Percentiles rank a stretch among this genome's conserved stretches.
These are phyloP conservation scores for Fraxinus excelsior DNA, from an alignment of 257 asterid species.

Conservation along the genomic window DNA sequence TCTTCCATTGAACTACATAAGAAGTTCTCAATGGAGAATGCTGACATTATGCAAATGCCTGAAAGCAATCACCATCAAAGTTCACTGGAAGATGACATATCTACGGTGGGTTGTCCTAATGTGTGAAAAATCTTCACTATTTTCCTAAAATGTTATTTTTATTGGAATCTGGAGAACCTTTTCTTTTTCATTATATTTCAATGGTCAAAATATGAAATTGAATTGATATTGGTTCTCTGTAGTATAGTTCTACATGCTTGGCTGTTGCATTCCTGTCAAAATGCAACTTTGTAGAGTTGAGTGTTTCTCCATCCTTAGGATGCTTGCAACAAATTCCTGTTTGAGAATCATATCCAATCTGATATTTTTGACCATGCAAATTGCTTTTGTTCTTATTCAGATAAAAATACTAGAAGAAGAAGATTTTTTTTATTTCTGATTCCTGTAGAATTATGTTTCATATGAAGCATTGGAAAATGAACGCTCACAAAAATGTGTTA, in stretches of 20 bases:
- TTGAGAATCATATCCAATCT: not conserved
- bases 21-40: conserved; percentile 32
- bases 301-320: conserved; percentile 13
- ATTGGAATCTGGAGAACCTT: conserved; percentile 1
- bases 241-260: not conserved
- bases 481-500: not conserved
- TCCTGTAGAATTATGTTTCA: not conserved
- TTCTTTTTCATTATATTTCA: conserved; percentile 1
- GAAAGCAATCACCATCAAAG: conserved; percentile 38
- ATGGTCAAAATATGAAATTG: conserved; percentile 14
- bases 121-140: conserved; percentile 20
- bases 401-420: not conserved
- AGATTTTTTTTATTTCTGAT: not conserved
- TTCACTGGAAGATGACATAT: conserved; percentile 36
- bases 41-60: conserved; percentile 27
- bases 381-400: not conserved
- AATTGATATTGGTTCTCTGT: conserved; percentile 15
- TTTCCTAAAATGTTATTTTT: conserved; percentile 14
- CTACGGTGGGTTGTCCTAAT: conserved; percentile 52
- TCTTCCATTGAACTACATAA: conserved; percentile 29
- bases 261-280: conserved; percentile 2
- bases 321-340: conserved; percentile 12
- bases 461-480: not conserved
- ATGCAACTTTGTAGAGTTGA: conserved; percentile 7
- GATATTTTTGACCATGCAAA: not conserved